These are phyloP conservation scores for Starmerella floricola DNA, from an alignment of 805 yeast genomes.

Conservation along the genomic window DNA sequence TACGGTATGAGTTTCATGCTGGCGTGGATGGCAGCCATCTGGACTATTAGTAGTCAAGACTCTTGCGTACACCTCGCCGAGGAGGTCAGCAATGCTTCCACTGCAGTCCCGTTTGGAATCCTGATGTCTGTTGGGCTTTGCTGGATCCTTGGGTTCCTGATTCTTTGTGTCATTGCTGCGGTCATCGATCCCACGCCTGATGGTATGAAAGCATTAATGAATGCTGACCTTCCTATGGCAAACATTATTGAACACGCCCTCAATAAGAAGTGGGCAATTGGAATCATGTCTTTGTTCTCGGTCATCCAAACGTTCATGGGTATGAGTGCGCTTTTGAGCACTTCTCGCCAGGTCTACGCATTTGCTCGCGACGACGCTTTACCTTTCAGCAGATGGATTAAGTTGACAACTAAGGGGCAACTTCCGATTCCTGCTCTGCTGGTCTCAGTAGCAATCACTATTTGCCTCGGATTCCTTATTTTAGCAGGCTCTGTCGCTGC, in stretches of 20 bases:
- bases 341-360: conserved; percentile 63
- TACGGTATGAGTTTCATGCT: conserved; percentile 45
- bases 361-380: conserved; percentile 67
- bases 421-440: conserved; percentile 57
- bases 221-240: conserved; percentile 52
- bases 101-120: conserved; percentile 55
- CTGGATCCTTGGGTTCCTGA: conserved; percentile 46
- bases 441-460: conserved; percentile 40
- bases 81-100: conserved; percentile 51
- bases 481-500: conserved; percentile 51
- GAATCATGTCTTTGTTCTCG: conserved; percentile 47
- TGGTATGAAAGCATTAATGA: conserved; percentile 33
- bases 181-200: conserved; percentile 35
- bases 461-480: conserved; percentile 45
- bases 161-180: conserved; percentile 43
- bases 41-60: conserved; percentile 69
- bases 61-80: conserved; percentile 63
- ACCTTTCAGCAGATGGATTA: conserved; percentile 46
- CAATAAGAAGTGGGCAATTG: conserved; percentile 54
- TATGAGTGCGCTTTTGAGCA: conserved; percentile 47
- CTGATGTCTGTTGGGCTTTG: conserved; percentile 47
- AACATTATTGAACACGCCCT: conserved; percentile 51
- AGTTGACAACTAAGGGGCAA: conserved; percentile 44
- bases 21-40: conserved; percentile 54
- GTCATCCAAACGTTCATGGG: conserved; percentile 58